Base-by-base conservation (phyloP, 129 eudicot species). In the Artemisia argyi region DNA sequence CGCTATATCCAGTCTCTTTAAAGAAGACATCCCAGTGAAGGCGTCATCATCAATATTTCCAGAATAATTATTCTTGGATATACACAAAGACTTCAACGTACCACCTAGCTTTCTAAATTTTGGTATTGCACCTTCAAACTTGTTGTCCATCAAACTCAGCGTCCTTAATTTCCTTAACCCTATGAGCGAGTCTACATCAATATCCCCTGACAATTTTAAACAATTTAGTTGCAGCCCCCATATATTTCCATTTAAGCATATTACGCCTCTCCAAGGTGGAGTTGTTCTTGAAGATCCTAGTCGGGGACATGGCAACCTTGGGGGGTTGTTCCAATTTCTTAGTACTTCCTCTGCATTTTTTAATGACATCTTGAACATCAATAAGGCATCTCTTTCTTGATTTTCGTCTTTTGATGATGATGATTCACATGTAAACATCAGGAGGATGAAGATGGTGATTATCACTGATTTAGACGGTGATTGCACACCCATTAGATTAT, bases 81-180 rank as follows among this genome's bases (percentile, higher is more conserved):
- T 51, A 42, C 19, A 80, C 55, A 88, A 44, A 11, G 67, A 62
- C 19, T 81, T 78, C 60, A 88, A 48, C 1, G 44, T 11, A 35
- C 44, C 44, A 11, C 24, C 66, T 1, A 88, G 55, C 24, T 73
- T 77, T 11, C 39, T 69, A 1, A 88, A 16, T 3, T 78, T 68
- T 2, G 90, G 94, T 54, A 88, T 46, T 13, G 73, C 68, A 28
- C 96, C 96, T 2, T 69, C 72, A 3, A 89, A 84, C 42, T 51
- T 80, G 60, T 89, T 89, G 77, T 84, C 62, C 81, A 61, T 82
- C 56, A 89, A 76, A 59, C 96, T 89, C 22, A 89, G 11, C 26
- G 80, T 54, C 3, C 50, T 42, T 7, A 89, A 54, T n/a, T 16
- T 14, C 2, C 80, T 59, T 19, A 89, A 42, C 32, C 69, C 73